Evolutionary conservation across 2,329 filamentous ascomycete genomes (phyloP).

Genomic region (Bipolaris oryzae): DNA sequence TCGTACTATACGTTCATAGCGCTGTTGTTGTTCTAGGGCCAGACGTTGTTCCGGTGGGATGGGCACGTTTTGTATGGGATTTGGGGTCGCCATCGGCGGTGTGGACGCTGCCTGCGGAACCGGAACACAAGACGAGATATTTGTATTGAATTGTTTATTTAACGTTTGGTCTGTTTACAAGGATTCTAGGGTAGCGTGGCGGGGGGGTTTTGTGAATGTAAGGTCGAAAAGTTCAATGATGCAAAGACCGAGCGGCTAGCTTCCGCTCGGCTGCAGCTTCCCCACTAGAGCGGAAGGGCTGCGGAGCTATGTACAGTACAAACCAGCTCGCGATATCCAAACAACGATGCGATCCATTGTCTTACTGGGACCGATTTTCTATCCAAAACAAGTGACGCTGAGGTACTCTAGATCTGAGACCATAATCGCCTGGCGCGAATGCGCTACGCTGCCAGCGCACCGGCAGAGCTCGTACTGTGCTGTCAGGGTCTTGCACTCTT

Average conservation of each 20-base stretch:
- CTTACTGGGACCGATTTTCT: not conserved
- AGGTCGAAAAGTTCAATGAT: constrained; percentile 39
- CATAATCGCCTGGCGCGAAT: not conserved
- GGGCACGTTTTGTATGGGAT: constrained; percentile 22
- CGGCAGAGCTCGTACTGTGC: not conserved
- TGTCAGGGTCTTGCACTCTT: not conserved
- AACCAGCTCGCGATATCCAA: not conserved
- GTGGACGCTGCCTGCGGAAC: not conserved
- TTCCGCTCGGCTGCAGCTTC: constrained; percentile 36
- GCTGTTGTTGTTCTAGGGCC: constrained; percentile 39
- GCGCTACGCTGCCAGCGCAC: not conserved
- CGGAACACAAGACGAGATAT: no score
- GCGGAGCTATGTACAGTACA: constrained; percentile 3
- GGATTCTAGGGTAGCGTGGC: not conserved
- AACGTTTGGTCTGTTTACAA: not conserved
- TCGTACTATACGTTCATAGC: constrained; percentile 45
- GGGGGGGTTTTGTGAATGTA: constrained; percentile 4
- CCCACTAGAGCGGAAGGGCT: constrained; percentile 15
- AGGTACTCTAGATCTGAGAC: not conserved
- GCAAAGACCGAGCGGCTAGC: constrained; percentile 26
- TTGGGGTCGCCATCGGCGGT: constrained; percentile 33
- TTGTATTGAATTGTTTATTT: not conserved
- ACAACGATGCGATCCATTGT: not conserved
- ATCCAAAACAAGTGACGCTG: not conserved
- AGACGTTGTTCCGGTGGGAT: constrained; percentile 45